Evolutionary conservation across 2,329 filamentous ascomycete genomes (phyloP), one percentile per base, ranked within the genome.

Genomic region (Thielaviopsis euricoi): DNA sequence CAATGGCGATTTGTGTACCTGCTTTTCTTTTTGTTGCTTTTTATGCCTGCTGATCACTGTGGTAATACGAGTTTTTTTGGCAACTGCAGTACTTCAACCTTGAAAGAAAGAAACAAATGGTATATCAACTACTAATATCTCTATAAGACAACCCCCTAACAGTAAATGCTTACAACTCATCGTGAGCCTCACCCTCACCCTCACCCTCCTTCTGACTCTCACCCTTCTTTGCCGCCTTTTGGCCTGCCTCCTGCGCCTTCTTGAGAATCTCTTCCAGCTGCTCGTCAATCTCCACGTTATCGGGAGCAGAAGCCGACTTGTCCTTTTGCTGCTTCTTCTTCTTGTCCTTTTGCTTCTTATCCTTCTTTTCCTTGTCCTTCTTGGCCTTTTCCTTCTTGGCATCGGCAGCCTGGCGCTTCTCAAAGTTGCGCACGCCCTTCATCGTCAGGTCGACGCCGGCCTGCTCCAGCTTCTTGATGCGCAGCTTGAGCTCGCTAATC

Each of bases 381-480:
- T 71, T 68, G 56, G 67, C 66, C 68, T 78, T 78, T 66, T 75
- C 75, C 58, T 72, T 69, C 62, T 69, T 69, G 61, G 67, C 65
- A 63, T 68, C 68, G 65, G 73, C 74, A 64, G 73, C 73, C 62
- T 71, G 69, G 63, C 70, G 71, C 62, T 70, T 71, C 64, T 77
- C 76, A 56, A 77, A 76, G 64, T 76, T 76, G 63, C 74, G 77
- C 64, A 85, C 79, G 58, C 80, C 80, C 73, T 82, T 85, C 74
- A 85, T 80, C 57, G 88, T 77, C 53, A 90, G 75, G 23, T 88
- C 81, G 67, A 85, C 78, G 64, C 81, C 80, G 4, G 77, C 79
- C 67, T 86, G 82, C 67, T 85, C 81, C 6, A 97, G 76, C 67
- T 86, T 80, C 64, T 83, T 80, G 17, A 82, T 77, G 69, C 85